Percentiles rank a stretch among this genome's conserved stretches.
These are phyloP conservation scores for Tylopilus vinaceipallidus DNA, from an alignment of 768 basidiomycete species.

Conservation along the genomic window DNA sequence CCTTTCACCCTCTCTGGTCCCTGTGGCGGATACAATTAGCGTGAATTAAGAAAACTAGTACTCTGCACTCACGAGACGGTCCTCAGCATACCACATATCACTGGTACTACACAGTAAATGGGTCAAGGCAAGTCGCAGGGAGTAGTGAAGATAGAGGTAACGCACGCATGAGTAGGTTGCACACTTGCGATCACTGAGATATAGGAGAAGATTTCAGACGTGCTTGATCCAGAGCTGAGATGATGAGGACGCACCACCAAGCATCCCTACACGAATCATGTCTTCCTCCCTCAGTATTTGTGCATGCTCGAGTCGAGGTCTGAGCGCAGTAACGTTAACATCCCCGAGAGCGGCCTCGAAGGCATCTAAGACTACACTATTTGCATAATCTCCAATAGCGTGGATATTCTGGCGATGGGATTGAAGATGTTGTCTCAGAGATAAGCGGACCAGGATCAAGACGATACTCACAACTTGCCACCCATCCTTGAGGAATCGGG, in stretches of 20 bases:
- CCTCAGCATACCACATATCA: slow-evolving; percentile 90
- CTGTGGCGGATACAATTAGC: slow-evolving; percentile 32
- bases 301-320: slow-evolving; percentile 88
- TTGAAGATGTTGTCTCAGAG: neutral
- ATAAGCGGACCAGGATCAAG: neutral
- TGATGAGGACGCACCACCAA: slow-evolving; percentile 58
- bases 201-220: neutral
- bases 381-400: slow-evolving; percentile 86
- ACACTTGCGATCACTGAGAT: slow-evolving; percentile 80
- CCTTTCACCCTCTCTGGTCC: slow-evolving; percentile 82
- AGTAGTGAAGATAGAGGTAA: neutral
- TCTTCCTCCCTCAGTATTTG: slow-evolving; percentile 81
- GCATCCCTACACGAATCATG: slow-evolving; percentile 69
- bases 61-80: slow-evolving; percentile 58
- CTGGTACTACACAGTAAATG: slow-evolving; percentile 48
- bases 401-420: slow-evolving; percentile 66
- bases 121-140: neutral
- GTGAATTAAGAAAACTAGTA: neutral
- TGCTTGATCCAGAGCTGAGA: neutral
- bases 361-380: slow-evolving; percentile 76
- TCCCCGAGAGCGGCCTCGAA: slow-evolving; percentile 70
- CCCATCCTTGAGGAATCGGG: slow-evolving; percentile 69
- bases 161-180: slow-evolving; percentile 87
- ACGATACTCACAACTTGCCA: slow-evolving; percentile 81
- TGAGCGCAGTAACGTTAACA: slow-evolving; percentile 57